Conservation (phyloP, 805 yeast species). For the Torulaspora quercuum region DNA sequence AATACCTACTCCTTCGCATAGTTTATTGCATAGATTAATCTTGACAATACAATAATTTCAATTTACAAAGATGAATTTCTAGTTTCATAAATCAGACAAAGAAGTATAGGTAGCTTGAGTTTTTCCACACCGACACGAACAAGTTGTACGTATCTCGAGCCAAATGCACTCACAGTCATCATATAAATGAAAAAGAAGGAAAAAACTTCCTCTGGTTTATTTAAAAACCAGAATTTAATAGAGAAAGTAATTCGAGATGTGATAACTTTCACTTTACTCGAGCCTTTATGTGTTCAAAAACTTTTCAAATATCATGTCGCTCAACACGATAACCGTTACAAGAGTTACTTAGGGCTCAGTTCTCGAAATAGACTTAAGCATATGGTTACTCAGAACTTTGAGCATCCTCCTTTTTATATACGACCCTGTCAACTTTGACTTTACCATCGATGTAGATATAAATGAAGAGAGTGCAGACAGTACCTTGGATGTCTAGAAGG, state of each 20-base stretch:
- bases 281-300: conserved; percentile 3
- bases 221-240: not conserved
- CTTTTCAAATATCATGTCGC: conserved; percentile 2
- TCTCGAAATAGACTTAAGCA: too few species aligned
- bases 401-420: conserved; percentile 54
- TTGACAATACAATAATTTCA: too few species aligned
- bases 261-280: too few species aligned
- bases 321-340: conserved; percentile 4
- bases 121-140: conserved; percentile 93
- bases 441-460: conserved; percentile 78
- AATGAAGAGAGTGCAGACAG: conserved; percentile 74
- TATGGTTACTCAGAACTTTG: too few species aligned
- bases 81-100: conserved; percentile 49
- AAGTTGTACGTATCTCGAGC: conserved; percentile 73
- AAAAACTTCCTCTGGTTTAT: conserved; percentile 33
- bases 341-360: conserved; percentile 3
- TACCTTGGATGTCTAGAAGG: conserved; percentile 77
- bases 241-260: not conserved
- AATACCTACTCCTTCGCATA: not conserved
- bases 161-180: conserved; percentile 99
- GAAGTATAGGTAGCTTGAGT: conserved; percentile 91
- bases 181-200: conserved; percentile 40
- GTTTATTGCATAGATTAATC: conserved; percentile 7
- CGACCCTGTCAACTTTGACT: conserved; percentile 86
- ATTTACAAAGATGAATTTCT: conserved; percentile 2